Percentiles rank a stretch among this genome's conserved stretches.
Conservation (phyloP, 176 grass and related monocot species). For the Aegilops longissima region DNA sequence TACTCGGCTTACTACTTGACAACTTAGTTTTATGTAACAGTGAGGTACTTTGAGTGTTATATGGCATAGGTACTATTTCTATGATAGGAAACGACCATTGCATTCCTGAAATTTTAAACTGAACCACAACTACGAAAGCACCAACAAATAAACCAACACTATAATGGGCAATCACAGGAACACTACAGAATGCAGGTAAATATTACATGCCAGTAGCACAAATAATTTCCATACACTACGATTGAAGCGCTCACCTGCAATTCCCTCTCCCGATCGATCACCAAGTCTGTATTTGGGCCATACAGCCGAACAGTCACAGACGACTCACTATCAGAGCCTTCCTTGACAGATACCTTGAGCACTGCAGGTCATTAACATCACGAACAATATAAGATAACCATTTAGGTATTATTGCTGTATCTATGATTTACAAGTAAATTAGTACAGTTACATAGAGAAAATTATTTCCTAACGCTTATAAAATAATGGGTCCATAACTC, state of each 20-base stretch:
- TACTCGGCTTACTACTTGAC: not conserved
- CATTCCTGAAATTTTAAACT: not conserved
- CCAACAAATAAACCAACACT: not conserved
- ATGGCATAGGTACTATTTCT: not conserved
- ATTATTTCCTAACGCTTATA: not conserved
- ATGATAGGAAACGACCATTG: not conserved
- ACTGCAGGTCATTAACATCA: slow-evolving; percentile 50
- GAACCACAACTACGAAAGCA: not conserved
- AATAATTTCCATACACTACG: not conserved
- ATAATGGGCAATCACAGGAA: not conserved
- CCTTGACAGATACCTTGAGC: slow-evolving; percentile 76
- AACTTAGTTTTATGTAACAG: not conserved
- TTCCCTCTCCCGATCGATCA: slow-evolving; percentile 95
- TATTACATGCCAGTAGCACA: not conserved
- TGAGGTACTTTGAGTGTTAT: not conserved
- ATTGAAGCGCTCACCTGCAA: slow-evolving; percentile 53
- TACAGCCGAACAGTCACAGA: slow-evolving; percentile 83
- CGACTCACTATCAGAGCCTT: slow-evolving; percentile 36
- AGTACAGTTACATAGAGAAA: not conserved
- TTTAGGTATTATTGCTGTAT: not conserved
- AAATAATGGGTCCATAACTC: not conserved
- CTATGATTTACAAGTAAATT: slow-evolving; percentile 16
- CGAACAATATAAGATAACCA: not conserved
- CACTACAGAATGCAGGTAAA: not conserved
- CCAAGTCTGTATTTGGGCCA: slow-evolving; percentile 90